Conservation (phyloP, 352 stramenopile species). For the Phytophthora idaei region DNA sequence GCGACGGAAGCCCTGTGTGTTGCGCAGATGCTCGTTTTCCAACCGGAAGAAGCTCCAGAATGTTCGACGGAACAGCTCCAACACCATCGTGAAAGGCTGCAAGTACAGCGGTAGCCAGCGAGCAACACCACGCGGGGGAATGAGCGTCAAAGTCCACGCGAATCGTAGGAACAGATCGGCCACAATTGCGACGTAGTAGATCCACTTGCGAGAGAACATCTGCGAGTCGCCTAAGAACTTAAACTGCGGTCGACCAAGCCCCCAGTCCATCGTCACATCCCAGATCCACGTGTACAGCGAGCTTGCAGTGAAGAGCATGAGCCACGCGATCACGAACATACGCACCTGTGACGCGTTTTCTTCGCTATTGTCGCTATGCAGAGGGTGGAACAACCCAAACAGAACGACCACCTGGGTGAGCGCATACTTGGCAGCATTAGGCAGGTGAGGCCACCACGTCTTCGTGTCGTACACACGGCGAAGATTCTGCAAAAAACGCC, state of each 20-base stretch:
- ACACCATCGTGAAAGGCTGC: conserved; percentile 86
- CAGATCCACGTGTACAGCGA: conserved; percentile 85
- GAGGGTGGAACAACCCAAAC: conserved; percentile 87
- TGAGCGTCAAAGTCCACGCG: conserved; percentile 83
- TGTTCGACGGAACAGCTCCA: conserved; percentile 84
- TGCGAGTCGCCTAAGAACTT: conserved; percentile 82
- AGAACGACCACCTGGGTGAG: conserved; percentile 85
- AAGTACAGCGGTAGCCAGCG: conserved; percentile 76
- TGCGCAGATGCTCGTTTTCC: conserved; percentile 88
- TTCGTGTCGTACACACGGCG: conserved; percentile 95
- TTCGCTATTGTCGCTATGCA: conserved; percentile 47
- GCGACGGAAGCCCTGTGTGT: conserved; percentile 83
- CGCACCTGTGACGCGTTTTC: conserved; percentile 29
- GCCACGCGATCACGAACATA: conserved; percentile 72
- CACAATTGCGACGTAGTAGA: conserved; percentile 84
- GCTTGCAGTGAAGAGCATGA: conserved; percentile 80
- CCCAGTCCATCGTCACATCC: conserved; percentile 91
- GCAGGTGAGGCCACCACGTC: conserved; percentile 94
- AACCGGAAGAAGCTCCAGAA: conserved; percentile 89
- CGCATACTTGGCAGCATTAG: conserved; percentile 96
- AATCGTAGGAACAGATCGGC: conserved; percentile 83
- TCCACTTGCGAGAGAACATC: conserved; percentile 84
- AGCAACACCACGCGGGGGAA: conserved; percentile 64
- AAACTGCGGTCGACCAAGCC: conserved; percentile 75
- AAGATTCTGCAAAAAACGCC: conserved; percentile 97